These are phyloP conservation scores for Fomitopsis betulina DNA, from an alignment of 1,284 basidiomycete species.

Conservation along the genomic window DNA sequence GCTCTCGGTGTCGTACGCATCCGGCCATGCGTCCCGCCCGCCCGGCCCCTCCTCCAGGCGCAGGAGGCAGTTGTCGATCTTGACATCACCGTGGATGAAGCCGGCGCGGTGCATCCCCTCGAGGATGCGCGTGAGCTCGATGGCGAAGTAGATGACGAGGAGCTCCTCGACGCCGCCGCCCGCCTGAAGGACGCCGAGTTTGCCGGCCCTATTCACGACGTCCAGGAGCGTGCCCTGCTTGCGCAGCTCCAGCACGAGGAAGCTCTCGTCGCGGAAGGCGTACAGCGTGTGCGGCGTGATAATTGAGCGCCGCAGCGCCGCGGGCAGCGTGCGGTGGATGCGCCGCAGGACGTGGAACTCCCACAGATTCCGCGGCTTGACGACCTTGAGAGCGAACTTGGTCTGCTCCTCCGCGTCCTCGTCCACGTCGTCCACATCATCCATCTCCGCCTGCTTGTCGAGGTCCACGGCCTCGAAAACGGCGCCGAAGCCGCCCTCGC, in stretches of 20 bases:
- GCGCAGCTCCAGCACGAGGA: slow-evolving; percentile 85
- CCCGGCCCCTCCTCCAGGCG: slow-evolving; percentile 82
- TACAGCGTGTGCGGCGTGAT: slow-evolving; percentile 76
- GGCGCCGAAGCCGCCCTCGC: slow-evolving; percentile 94
- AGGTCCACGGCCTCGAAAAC: slow-evolving; percentile 82
- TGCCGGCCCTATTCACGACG: slow-evolving; percentile 82
- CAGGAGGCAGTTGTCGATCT: slow-evolving; percentile 98
- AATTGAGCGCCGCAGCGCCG: slow-evolving; percentile 56
- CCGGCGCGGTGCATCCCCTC: slow-evolving; percentile 79
- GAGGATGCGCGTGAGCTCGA: slow-evolving; percentile 83
- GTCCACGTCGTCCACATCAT: slow-evolving; percentile 51
- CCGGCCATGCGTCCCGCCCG: slow-evolving; percentile 66
- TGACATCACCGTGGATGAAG: slow-evolving; percentile 97
- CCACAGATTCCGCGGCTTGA: slow-evolving; percentile 88
- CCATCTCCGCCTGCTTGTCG: slow-evolving; percentile 26
- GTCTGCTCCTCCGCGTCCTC: slow-evolving; percentile 57
- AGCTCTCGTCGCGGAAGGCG: slow-evolving; percentile 86
- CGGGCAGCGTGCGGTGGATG: slow-evolving; percentile 64
- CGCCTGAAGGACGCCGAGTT: slow-evolving; percentile 66
- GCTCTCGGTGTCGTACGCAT: slow-evolving; percentile 73
- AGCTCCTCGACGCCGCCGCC: slow-evolving; percentile 91
- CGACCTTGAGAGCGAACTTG: slow-evolving; percentile 88
- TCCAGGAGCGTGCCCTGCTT: slow-evolving; percentile 92
- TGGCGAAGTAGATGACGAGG: slow-evolving; percentile 91
- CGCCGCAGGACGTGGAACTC: slow-evolving; percentile 88